Conservation (phyloP, 2,329 filamentous ascomycete genomes). For the Cordyceps cicadae region DNA sequence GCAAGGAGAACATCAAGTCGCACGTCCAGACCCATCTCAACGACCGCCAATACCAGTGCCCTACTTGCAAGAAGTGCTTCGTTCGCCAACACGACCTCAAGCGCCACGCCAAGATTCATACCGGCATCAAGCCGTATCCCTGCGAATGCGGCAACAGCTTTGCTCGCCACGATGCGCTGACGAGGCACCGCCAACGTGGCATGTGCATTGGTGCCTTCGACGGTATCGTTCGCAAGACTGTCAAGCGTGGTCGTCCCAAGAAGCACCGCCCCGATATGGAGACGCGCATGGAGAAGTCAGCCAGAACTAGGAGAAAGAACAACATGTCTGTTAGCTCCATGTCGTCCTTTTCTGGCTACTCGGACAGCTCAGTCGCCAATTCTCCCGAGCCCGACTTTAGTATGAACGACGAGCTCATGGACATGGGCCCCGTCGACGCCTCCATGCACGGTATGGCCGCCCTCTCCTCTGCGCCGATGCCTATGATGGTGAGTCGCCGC, state of each 20-base stretch:
- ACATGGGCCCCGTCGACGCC: conserved; percentile 27
- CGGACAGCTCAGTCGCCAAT: conserved; percentile 46
- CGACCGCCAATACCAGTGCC: conserved; percentile 90
- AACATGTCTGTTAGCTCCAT: conserved; percentile 39
- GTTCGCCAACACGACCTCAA: conserved; percentile 96
- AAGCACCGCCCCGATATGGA: conserved; percentile 53
- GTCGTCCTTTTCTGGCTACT: conserved; percentile 48
- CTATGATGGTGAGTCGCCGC: conserved; percentile 24
- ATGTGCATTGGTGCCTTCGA: conserved; percentile 97
- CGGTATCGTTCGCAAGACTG: conserved; percentile 54
- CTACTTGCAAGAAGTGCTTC: conserved; percentile 89
- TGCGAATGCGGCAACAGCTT: conserved; percentile 94
- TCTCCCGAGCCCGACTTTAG: conserved; percentile 44
- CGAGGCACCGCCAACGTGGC: conserved; percentile 84
- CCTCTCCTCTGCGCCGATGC: conserved; percentile 40
- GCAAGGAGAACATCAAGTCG: conserved; percentile 97
- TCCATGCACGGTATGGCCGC: conserved; percentile 23
- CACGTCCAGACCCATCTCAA: conserved; percentile 97
- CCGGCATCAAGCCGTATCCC: conserved; percentile 87
- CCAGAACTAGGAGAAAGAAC: conserved; percentile 47
- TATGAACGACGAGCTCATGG: conserved; percentile 41
- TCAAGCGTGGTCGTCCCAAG: conserved; percentile 55
- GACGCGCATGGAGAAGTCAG: conserved; percentile 48
- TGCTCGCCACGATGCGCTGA: conserved; percentile 88
- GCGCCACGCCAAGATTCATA: conserved; percentile 95